phyloP scores from a whole-genome alignment of 257 asterid species.

The Orobanche coerulescens region DNA sequence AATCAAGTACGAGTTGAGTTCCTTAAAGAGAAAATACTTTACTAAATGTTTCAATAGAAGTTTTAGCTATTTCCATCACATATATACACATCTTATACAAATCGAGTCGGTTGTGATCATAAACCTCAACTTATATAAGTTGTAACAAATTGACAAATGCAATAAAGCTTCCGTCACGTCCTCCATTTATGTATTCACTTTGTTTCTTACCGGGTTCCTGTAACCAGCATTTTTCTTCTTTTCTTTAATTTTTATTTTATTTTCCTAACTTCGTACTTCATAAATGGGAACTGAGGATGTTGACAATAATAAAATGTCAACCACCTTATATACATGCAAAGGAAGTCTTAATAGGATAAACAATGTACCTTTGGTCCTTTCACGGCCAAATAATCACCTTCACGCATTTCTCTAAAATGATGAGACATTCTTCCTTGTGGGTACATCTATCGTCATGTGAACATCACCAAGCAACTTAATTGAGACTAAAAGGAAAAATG shows the following conservation, averaged over 20 bases:
- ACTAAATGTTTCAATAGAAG: neutral
- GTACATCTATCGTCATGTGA: constrained; percentile 60
- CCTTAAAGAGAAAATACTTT: neutral
- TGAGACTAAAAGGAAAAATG: constrained; percentile 7
- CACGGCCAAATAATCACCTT: constrained; percentile 77
- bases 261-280: no score
- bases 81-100: neutral
- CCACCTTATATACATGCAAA: neutral
- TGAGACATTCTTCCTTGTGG: constrained; percentile 99
- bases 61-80: neutral
- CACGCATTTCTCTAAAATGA: constrained; percentile 89
- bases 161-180: neutral
- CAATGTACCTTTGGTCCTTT: constrained; percentile 91
- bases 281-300: neutral
- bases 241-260: neutral
- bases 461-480: constrained; percentile 16
- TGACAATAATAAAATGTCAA: neutral
- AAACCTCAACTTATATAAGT: neutral
- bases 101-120: neutral
- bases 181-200: neutral
- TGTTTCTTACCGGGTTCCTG: no score
- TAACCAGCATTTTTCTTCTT: neutral
- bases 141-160: neutral
- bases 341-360: constrained; percentile 2
- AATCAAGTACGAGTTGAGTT: neutral